Evolutionary conservation across 805 yeast species (phyloP), one percentile per base, ranked within the genome.

Genomic region (Vanderwaltozyma polyspora): DNA sequence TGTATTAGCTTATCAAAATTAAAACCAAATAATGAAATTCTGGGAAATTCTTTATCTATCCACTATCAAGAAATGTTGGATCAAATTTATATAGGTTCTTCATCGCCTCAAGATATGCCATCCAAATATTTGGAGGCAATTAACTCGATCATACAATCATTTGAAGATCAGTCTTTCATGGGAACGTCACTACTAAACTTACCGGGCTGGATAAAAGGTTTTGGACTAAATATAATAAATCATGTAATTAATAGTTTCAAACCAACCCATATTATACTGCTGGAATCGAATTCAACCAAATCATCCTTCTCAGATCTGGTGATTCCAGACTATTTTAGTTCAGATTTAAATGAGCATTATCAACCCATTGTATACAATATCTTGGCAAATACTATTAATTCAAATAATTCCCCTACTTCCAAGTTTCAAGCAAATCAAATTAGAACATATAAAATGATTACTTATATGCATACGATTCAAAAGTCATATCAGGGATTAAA

Each of bases 191-290:
- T 86, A 1, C 66, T 87, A 4, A 86, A 86, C 47, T 72, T 87
- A 1, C 89, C 95, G 0, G 95, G 95, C 0, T 86, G 95, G 95
- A 71, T 85, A 21, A 82, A 81, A 55, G 96, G 95, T 0, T 75
- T 74, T 41, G 96, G 96, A 0, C 64, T 77, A 12, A 78, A 74
- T 31, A 57, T 86, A 7, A 62, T 82, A n/a, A 62, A 57, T 12
- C 59, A 65, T 19, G 57, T 80, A 2, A 61, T 76, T 2, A 39
- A 46, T 1, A 38, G 53, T 8, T 53, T 71, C 2, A 56, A 63
- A 18, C 83, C 93, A 0, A 68, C 78, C 0, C 66, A 71, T 40
- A 51, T 82, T 17, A 53, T 81, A 0, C 68, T 75, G 36, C 48
- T 86, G 36, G 71, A 74, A 22, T 52, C 66, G 37, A 37, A 31